phyloP scores from a whole-genome alignment of 352 stramenopile species.

The Aphanomyces cochlioides region DNA sequence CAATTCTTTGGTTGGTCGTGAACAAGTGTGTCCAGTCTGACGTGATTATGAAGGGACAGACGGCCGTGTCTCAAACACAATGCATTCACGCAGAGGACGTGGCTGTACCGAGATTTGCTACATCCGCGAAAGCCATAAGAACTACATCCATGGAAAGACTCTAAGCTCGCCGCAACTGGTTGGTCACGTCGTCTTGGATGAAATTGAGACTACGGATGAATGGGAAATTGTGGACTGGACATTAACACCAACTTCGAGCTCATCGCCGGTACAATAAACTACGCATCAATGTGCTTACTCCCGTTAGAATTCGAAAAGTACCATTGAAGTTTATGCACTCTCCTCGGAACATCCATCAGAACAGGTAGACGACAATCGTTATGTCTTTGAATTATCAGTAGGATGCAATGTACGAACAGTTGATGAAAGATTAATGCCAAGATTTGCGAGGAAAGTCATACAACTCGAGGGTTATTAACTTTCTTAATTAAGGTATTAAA shows the following conservation, averaged over 20 bases:
- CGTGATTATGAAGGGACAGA: constrained; percentile 7
- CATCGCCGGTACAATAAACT: no score
- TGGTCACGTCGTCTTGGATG: constrained; percentile 5
- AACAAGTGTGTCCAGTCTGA: neutral
- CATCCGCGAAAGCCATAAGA: neutral
- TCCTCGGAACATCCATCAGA: no score
- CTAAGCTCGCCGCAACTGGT: neutral
- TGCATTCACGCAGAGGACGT: constrained; percentile 1
- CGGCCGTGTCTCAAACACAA: neutral
- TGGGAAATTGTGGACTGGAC: neutral
- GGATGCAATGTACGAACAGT: no score
- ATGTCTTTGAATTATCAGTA: no score
- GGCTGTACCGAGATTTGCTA: neutral
- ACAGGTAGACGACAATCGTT: no score
- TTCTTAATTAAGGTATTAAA: no score
- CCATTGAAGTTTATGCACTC: no score
- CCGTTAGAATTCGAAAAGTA: no score
- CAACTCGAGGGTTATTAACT: neutral
- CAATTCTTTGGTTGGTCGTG: constrained; percentile 13
- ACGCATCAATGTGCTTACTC: no score
- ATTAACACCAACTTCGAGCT: no score
- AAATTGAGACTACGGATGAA: neutral
- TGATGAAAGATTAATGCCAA: no score
- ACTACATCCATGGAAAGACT: neutral
- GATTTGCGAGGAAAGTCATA: no score